These are phyloP conservation scores for Arthrobotrys pseudoclavata DNA, from an alignment of 2,329 filamentous ascomycete genomes.

Conservation along the genomic window DNA sequence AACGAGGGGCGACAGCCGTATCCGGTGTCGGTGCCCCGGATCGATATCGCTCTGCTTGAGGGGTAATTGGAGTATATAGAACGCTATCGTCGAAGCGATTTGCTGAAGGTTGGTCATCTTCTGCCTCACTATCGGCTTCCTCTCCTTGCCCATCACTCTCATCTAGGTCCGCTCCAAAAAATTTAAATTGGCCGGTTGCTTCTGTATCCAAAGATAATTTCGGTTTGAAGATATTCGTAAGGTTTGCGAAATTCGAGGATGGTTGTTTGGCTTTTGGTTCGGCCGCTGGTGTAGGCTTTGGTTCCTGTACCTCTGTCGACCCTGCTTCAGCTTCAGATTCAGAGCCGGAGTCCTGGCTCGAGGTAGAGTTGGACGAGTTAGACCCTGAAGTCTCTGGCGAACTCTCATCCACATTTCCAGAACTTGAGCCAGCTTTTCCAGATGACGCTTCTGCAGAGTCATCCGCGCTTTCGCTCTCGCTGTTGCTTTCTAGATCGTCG, in stretches of 20 bases:
- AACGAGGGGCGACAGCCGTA: conserved; percentile 72
- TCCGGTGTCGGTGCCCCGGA: conserved; percentile 96
- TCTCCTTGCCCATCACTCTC: conserved; percentile 20
- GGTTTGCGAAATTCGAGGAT: conserved; percentile 55
- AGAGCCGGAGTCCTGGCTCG: conserved; percentile 13
- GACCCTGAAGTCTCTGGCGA: conserved; percentile 21
- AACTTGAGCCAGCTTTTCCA: conserved; percentile 1
- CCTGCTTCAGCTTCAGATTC: conserved; percentile 14
- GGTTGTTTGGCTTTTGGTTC: conserved; percentile 1
- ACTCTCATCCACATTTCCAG: conserved; percentile 6
- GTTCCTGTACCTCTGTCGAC: neutral
- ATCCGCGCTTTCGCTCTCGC: conserved; percentile 13
- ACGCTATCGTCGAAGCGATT: conserved; percentile 33
- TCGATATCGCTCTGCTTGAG: conserved; percentile 67
- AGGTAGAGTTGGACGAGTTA: conserved; percentile 26
- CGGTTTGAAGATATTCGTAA: conserved; percentile 51
- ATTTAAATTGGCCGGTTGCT: conserved; percentile 48
- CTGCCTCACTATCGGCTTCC: neutral
- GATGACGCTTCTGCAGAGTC: neutral
- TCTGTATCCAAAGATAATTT: conserved; percentile 45
- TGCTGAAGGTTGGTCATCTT: conserved; percentile 12
- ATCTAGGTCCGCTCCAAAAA: conserved; percentile 41
- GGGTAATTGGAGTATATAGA: conserved; percentile 48
- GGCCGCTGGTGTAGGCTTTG: neutral
- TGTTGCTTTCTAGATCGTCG: conserved; percentile 19